phyloP scores from a whole-genome alignment of 2,329 filamentous ascomycete genomes.

The Talaromyces sp. region DNA sequence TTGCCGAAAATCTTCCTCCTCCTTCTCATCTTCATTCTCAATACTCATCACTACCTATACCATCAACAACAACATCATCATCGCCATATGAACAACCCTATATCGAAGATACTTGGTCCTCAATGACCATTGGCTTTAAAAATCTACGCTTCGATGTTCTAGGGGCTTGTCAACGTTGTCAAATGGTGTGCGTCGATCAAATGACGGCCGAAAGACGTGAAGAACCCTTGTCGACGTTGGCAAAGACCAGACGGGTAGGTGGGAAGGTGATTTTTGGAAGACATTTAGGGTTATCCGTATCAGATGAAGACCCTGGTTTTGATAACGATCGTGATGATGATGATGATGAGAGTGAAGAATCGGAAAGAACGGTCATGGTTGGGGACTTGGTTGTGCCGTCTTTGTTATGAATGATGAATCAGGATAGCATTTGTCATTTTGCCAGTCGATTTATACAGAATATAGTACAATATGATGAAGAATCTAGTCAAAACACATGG shows the following conservation, averaged over 20 bases:
- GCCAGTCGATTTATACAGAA: conserved; percentile 11
- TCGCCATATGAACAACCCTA: conserved; percentile 54
- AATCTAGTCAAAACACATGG: conserved; percentile 2
- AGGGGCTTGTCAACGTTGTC: conserved; percentile 80
- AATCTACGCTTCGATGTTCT: conserved; percentile 53
- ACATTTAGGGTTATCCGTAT: conserved; percentile 52
- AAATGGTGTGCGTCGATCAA: conserved; percentile 95
- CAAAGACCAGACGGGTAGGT: conserved; percentile 76
- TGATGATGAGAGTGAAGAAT: background rate
- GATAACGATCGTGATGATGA: conserved; percentile 16
- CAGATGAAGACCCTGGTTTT: conserved; percentile 9
- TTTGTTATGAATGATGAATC: conserved; percentile 19
- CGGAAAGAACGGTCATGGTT: conserved; percentile 26
- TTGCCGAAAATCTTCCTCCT: conserved; percentile 50
- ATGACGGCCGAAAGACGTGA: conserved; percentile 68
- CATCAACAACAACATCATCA: background rate
- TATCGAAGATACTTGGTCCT: conserved; percentile 72
- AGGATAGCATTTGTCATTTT: background rate
- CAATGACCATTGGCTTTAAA: conserved; percentile 56
- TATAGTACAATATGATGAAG: conserved; percentile 13
- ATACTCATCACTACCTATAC: background rate
- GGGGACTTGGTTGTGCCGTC: conserved; percentile 36
- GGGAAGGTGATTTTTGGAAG: conserved; percentile 87
- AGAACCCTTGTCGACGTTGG: conserved; percentile 83
- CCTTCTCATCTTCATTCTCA: background rate